Conservation (phyloP, 2,329 filamentous ascomycete genomes). For the Aspergillus latus region DNA sequence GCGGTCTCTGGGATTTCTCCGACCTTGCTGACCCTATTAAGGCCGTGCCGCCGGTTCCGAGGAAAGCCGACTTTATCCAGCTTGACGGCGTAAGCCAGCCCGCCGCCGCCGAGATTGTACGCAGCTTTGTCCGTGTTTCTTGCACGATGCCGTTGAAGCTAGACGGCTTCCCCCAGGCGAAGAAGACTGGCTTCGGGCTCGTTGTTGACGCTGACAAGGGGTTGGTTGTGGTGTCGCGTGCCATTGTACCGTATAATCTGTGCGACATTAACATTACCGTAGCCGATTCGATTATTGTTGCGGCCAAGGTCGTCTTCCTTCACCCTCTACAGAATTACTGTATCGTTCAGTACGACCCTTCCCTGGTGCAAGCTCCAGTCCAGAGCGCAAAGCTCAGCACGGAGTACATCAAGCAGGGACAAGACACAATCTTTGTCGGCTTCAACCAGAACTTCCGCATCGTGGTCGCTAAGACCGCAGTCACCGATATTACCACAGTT, state of each 20-base stretch:
- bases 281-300: slow-evolving; percentile 91
- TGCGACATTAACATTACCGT: slow-evolving; percentile 97
- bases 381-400: slow-evolving; percentile 81
- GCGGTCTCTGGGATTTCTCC: slow-evolving; percentile 91
- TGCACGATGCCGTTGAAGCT: slow-evolving; percentile 94
- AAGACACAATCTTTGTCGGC: slow-evolving; percentile 94
- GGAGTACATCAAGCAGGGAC: slow-evolving; percentile 84
- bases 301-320: slow-evolving; percentile 91
- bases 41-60: slow-evolving; percentile 67
- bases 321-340: slow-evolving; percentile 97
- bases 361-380: slow-evolving; percentile 89
- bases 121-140: slow-evolving; percentile 90
- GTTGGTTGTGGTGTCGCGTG: slow-evolving; percentile 87
- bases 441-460: slow-evolving; percentile 95
- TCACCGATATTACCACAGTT: slow-evolving; percentile 96
- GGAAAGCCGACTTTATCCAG: slow-evolving; percentile 86
- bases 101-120: slow-evolving; percentile 87
- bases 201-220: slow-evolving; percentile 98
- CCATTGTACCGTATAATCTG: slow-evolving; percentile 92
- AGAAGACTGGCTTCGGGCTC: slow-evolving; percentile 91
- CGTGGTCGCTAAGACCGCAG: slow-evolving; percentile 88
- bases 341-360: slow-evolving; percentile 91
- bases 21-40: slow-evolving; percentile 81
- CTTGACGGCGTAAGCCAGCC: slow-evolving; percentile 85
- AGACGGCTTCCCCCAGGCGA: slow-evolving; percentile 93